Conservation (phyloP, 371 early-diverging fungal species). For the Mortierella sp. region DNA sequence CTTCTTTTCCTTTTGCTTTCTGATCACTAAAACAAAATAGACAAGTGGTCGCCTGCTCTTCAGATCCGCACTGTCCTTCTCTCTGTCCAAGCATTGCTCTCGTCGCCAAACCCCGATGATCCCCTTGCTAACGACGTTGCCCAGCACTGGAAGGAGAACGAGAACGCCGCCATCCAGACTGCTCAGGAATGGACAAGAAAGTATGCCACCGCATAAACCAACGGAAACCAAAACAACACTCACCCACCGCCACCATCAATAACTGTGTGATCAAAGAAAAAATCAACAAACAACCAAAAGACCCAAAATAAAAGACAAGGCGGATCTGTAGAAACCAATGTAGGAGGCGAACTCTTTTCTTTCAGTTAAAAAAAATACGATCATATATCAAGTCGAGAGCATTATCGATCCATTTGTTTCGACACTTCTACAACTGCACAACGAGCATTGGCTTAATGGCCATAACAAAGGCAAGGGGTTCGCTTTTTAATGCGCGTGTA, state of each 20-base stretch:
- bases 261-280: too few relatives aligned
- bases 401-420: not conserved
- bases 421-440: too few relatives aligned
- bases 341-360: too few relatives aligned
- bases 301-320: not conserved
- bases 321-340: too few relatives aligned
- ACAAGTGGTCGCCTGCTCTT: conserved; percentile 99
- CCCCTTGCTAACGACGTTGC: conserved; percentile 99
- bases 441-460: not conserved
- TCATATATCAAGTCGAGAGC: not conserved
- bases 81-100: conserved; percentile 98
- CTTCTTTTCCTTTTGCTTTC: conserved; percentile 12
- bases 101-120: conserved; percentile 99
- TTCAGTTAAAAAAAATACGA: not conserved
- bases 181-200: conserved; percentile 74
- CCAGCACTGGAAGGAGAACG: conserved; percentile 98
- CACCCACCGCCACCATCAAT: not conserved
- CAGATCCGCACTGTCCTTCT: conserved; percentile 98
- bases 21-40: conserved; percentile 59
- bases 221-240: not conserved
- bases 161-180: conserved; percentile 91
- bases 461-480: not conserved
- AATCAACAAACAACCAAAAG: not conserved
- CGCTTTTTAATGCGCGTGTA: not conserved
- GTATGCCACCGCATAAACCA: conserved; percentile 59